phyloP scores from a whole-genome alignment of 192 early-diverging fungal genomes.

The Coemansia sp. region DNA sequence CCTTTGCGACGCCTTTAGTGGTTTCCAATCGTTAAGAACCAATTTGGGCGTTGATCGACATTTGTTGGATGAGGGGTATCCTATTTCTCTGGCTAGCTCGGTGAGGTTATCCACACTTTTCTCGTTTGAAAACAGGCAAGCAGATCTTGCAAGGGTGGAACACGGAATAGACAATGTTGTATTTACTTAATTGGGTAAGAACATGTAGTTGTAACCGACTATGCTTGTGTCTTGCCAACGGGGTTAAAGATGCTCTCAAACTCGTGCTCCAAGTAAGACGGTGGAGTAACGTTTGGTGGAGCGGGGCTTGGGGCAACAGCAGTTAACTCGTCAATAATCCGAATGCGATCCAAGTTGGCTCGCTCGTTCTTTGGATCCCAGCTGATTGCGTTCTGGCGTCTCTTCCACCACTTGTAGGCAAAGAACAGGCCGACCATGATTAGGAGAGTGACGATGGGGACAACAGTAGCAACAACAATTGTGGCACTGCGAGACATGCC shows the following conservation, averaged over 20 bases:
- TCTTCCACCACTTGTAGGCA: conserved; percentile 37
- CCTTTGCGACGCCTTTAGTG: background rate
- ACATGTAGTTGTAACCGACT: background rate
- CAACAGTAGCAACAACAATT: conserved; percentile 28
- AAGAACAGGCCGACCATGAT: conserved; percentile 42
- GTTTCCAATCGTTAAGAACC: background rate
- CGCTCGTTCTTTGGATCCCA: conserved; percentile 50
- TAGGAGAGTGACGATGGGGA: conserved; percentile 28
- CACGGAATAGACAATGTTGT: background rate
- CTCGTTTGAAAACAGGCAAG: background rate
- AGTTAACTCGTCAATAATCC: conserved; percentile 33
- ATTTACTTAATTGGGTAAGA: background rate
- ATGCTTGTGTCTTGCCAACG: background rate
- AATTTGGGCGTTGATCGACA: background rate
- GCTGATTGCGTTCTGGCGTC: conserved; percentile 19
- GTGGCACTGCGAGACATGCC: conserved; percentile 26
- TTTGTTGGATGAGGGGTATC: background rate
- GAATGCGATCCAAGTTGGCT: conserved; percentile 30
- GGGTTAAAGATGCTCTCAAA: conserved; percentile 8
- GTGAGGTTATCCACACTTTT: background rate
- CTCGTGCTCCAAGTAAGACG: conserved; percentile 21
- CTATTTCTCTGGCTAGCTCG: background rate
- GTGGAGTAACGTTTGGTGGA: conserved; percentile 8
- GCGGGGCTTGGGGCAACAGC: background rate
- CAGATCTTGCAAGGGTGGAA: background rate